phyloP scores from a whole-genome alignment of 768 basidiomycete species.

The Phanerochaete carnosa region DNA sequence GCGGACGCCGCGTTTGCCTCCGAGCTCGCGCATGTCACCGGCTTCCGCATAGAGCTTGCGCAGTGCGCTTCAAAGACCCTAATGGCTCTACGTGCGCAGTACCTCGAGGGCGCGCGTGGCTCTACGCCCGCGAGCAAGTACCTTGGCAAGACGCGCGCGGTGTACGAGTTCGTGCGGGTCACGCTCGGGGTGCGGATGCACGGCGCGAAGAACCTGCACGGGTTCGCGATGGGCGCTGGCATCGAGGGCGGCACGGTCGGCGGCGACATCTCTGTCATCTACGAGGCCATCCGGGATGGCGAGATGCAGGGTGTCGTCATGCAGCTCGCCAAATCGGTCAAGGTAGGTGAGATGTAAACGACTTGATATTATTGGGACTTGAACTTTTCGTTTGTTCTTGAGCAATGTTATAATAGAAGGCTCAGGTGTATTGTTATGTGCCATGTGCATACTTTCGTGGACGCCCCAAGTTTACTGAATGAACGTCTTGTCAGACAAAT shows the following conservation, averaged over 20 bases:
- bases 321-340: conserved; percentile 1
- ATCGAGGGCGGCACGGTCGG: conserved; percentile 69
- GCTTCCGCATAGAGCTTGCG: conserved; percentile 55
- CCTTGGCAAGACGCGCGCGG: conserved; percentile 62
- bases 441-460: too few relatives aligned
- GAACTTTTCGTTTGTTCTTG: too few relatives aligned
- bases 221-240: conserved; percentile 60
- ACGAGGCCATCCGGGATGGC: conserved; percentile 42
- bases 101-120: too few relatives aligned
- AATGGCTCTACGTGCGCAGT: conserved; percentile 47
- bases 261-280: conserved; percentile 67
- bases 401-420: too few relatives aligned
- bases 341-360: neutral
- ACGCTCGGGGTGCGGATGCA: conserved; percentile 76
- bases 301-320: conserved; percentile 14
- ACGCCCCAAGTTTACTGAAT: too few relatives aligned
- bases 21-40: conserved; percentile 35
- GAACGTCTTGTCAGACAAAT: too few relatives aligned
- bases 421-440: too few relatives aligned
- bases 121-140: conserved; percentile 62
- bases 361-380: too few relatives aligned
- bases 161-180: conserved; percentile 76
- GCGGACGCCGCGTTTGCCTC: conserved; percentile 26
- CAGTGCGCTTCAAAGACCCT: conserved; percentile 43
- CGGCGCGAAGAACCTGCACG: conserved; percentile 66